phyloP scores from a whole-genome alignment of 176 grass and related monocot species.

The Calamus simplicifolius region DNA sequence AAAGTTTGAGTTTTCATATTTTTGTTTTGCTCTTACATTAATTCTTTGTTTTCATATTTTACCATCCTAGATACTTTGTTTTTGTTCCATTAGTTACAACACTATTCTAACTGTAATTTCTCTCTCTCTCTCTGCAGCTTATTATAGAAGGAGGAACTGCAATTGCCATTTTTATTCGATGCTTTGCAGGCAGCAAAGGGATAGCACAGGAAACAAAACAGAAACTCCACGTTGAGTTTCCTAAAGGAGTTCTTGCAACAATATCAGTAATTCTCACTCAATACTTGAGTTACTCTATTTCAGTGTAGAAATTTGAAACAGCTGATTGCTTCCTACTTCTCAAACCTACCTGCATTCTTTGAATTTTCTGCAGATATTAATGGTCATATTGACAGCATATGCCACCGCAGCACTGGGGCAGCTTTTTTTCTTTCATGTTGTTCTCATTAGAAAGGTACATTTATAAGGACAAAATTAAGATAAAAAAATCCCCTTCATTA shows the following conservation, averaged over 20 bases:
- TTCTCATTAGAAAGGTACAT: slow-evolving; percentile 88
- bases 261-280: slow-evolving; percentile 43
- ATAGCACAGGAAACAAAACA: slow-evolving; percentile 54
- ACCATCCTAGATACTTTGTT: no score
- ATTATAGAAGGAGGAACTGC: slow-evolving; percentile 64
- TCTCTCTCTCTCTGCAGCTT: slow-evolving; percentile 34
- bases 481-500: no score
- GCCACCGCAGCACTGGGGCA: slow-evolving; percentile 72
- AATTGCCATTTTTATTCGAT: slow-evolving; percentile 62
- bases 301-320: no score
- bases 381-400: slow-evolving; percentile 71
- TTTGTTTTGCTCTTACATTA: no score
- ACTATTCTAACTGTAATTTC: no score
- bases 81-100: no score
- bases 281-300: no score
- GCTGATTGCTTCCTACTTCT: no score
- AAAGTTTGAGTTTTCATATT: no score
- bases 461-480: no score
- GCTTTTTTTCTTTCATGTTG: slow-evolving; percentile 92
- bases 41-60: no score
- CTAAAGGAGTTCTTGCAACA: slow-evolving; percentile 79
- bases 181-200: slow-evolving; percentile 57
- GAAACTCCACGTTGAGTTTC: slow-evolving; percentile 59
- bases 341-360: no score
- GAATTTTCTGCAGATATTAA: slow-evolving; percentile 38